Conservation (phyloP, 768 basidiomycete genomes). For the Lepiota brunneoincarnata region DNA sequence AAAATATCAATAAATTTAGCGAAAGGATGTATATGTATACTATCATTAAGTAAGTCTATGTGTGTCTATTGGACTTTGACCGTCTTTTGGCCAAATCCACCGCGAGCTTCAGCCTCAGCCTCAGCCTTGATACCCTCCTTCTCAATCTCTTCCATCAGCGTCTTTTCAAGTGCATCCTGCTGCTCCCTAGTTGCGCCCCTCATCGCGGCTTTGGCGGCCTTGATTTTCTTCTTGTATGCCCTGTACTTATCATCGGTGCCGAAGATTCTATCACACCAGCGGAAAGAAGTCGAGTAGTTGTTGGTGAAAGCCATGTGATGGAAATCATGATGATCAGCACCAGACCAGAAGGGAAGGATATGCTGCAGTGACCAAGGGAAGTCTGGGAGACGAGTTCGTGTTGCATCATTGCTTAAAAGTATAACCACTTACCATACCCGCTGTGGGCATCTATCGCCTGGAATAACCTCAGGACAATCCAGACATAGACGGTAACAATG, state of each 20-base stretch:
- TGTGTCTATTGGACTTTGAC: constrained; percentile 30
- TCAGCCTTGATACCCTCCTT: constrained; percentile 71
- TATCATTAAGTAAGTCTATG: not conserved
- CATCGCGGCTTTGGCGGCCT: constrained; percentile 56
- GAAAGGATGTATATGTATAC: too few relatives aligned
- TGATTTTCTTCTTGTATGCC: constrained; percentile 68
- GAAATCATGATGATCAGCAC: constrained; percentile 97
- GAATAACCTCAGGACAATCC: constrained; percentile 93
- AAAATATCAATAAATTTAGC: too few relatives aligned
- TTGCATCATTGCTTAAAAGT: not conserved
- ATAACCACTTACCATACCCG: constrained; percentile 73
- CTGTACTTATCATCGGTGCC: constrained; percentile 92
- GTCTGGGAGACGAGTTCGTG: constrained; percentile 41
- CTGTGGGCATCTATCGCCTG: constrained; percentile 98
- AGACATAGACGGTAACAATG: constrained; percentile 89
- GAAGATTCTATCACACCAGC: constrained; percentile 87
- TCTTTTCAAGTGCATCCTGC: constrained; percentile 51
- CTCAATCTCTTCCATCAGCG: constrained; percentile 68
- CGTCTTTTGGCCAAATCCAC: constrained; percentile 27
- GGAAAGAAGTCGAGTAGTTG: constrained; percentile 92
- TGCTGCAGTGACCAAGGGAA: constrained; percentile 98
- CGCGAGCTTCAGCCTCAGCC: constrained; percentile 42
- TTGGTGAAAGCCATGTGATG: constrained; percentile 97
- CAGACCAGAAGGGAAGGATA: constrained; percentile 94
- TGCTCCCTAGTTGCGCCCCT: constrained; percentile 54